Evolutionary conservation across 2,329 filamentous ascomycete species (phyloP).

Genomic region (Dactylella cylindrospora): DNA sequence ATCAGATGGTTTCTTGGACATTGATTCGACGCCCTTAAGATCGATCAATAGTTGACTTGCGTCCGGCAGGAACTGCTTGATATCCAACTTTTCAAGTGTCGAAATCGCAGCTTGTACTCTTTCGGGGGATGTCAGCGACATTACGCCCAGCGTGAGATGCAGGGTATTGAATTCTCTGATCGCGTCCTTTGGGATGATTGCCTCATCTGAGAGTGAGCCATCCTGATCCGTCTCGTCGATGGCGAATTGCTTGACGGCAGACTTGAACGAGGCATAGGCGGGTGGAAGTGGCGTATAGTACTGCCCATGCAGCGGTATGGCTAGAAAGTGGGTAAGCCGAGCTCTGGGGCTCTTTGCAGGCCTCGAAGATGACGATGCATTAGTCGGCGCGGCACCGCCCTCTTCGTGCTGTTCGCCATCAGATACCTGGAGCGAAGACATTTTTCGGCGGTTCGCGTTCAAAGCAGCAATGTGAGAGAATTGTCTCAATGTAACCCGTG

Average conservation of each 20-base stretch:
- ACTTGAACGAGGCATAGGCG: constrained; percentile 45
- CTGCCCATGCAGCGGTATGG: constrained; percentile 68
- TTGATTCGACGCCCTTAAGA: constrained; percentile 17
- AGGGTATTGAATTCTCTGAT: constrained; percentile 76
- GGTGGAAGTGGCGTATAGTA: constrained; percentile 61
- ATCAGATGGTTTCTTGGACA: background rate
- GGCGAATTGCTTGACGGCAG: constrained; percentile 63
- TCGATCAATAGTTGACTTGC: constrained; percentile 4
- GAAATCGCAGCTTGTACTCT: constrained; percentile 9
- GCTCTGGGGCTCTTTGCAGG: no score
- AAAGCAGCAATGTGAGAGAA: no score
- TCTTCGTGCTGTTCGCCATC: no score
- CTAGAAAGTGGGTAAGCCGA: constrained; percentile 72
- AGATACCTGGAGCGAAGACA: no score
- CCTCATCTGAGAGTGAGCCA: constrained; percentile 49
- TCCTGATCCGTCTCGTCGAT: constrained; percentile 58
- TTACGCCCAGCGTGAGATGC: constrained; percentile 83
- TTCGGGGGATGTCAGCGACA: constrained; percentile 54
- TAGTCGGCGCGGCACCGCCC: no score
- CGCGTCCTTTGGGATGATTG: constrained; percentile 64
- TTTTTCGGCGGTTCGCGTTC: no score
- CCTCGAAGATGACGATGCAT: no score
- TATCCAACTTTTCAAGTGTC: constrained; percentile 8
- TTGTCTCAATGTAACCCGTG: no score
- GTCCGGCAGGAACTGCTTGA: constrained; percentile 15